Evolutionary conservation across 2,329 filamentous ascomycete genomes (phyloP), one percentile per base, ranked within the genome.

Genomic region (Botrytis pseudocinerea): DNA sequence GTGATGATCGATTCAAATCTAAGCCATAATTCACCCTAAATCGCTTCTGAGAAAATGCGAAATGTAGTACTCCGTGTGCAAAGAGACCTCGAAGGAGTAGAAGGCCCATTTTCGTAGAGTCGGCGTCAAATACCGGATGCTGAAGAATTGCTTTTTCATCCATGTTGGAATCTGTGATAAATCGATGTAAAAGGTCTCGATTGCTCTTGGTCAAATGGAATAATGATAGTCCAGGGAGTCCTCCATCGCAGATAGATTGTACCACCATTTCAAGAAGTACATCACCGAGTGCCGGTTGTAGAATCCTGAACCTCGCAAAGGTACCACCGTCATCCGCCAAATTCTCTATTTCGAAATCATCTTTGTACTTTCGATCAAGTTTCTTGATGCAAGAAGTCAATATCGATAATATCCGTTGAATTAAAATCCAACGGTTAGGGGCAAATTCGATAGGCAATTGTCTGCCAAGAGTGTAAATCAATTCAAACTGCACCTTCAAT

Each of bases 21-120:
- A 87, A 82, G 0, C 91, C 90, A 73, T 90, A 93, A 71, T 92
- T 86, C 0, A 93, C 90, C 4, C 87, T 81, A 88, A 88, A 93
- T 1, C 90, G 82, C 76, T 92, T 92, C 22, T 86, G 80, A 0
- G 81, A 80, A 0, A 92, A 81, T 0, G 82, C 83, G 73, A 90
- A 91, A 0, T 76, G 76, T 0, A 93, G 76, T 0, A 92, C 82
- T 0, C 88, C 86, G 0, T 83, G 80, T 0, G 87, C 86, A 14
- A 93, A 79, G 0, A 93, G 82, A 0, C 91, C 86, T 38, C 87
- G 82, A 0, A 91, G 77, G 2, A 89, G 80, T 0, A 89, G 79
- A 0, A 90, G 77, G 0, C 81, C 78, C 1, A 78, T 76, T 51
- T 80, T 81, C 0, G 80, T 80, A 0, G 80, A 59, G 0, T 82